Conservation (phyloP, 768 basidiomycete species). For the Trametes gibbosa region DNA sequence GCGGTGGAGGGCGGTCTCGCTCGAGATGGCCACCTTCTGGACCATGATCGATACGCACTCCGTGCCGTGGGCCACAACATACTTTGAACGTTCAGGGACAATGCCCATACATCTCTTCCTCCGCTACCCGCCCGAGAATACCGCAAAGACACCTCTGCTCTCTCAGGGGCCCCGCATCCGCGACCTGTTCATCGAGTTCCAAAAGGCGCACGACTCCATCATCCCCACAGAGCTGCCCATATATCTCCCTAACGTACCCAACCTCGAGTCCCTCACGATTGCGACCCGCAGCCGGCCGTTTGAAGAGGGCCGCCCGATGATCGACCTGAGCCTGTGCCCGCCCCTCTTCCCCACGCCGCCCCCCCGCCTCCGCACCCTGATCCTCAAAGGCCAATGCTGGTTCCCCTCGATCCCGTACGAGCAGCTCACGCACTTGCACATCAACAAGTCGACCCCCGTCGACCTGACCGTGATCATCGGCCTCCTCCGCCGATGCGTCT, state of each 20-base stretch:
- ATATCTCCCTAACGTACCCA: not conserved
- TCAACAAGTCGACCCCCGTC: conserved; percentile 6
- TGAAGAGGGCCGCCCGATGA: conserved; percentile 15
- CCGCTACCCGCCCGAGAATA: not conserved
- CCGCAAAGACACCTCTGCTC: not conserved
- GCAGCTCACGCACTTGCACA: conserved; percentile 13
- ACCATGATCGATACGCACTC: conserved; percentile 2
- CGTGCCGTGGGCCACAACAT: not conserved
- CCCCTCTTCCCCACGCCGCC: conserved; percentile 2
- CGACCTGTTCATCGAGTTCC: conserved; percentile 5
- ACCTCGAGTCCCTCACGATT: conserved; percentile 9
- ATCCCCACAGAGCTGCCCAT: not conserved
- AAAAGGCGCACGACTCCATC: not conserved
- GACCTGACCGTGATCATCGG: conserved; percentile 4
- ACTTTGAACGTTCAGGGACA: not conserved
- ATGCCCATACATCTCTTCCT: conserved; percentile 11
- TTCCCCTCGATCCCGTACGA: conserved; percentile 6
- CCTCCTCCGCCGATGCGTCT: conserved; percentile 13
- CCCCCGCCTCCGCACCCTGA: conserved; percentile 2
- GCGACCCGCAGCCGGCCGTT: conserved; percentile 2
- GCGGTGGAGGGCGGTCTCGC: conserved; percentile 13
- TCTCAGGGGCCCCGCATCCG: conserved; percentile 1
- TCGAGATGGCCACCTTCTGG: conserved; percentile 12
- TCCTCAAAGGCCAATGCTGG: conserved; percentile 14
- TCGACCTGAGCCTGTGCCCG: not conserved